Evolutionary conservation across 768 basidiomycete species (phyloP), one percentile per base, ranked within the genome.

Genomic region (Tubosaeta brunneosetosa): DNA sequence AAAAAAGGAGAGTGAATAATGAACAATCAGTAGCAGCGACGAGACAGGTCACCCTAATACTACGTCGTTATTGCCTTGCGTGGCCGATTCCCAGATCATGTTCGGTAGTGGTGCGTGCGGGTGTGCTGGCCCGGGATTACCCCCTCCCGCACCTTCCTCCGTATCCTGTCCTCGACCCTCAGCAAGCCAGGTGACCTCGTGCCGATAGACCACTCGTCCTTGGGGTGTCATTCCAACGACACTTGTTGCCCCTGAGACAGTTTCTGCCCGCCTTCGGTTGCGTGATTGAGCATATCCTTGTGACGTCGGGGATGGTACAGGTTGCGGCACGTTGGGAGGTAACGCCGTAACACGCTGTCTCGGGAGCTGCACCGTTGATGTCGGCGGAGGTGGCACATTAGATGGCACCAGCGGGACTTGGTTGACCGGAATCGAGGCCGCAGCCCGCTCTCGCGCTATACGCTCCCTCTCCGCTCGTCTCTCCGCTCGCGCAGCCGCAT

Each of bases 391-490:
- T 16, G 62, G 55, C 1, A 29, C 22, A 34, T 59, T 57, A 9
- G 55, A 57, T 8, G 61, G 32, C 2, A 48, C 44, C 19, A 59
- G 51, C 11, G 48, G 54, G 16, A 47, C 54, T 47, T 54, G 62
- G 36, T 51, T 44, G 12, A 52, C 43, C 12, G 65, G 36, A 41
- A 61, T 55, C 22, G 60, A 38, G 3, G 47, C 57, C 8, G 49
- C 44, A 4, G 56, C 67, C 27, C 67, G 56, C 49, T 68, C 67
- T 42, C 67, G 63, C 1, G 56, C 55, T 16, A 56, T 41, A 27
- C 65, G 66, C 45, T 75, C 74, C 36, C 74, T 71, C 51, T 73
- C 70, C 3, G 68, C 71, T 45, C 74, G 60, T 33, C 74, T 64
- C 50, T 76, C 74, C 25, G 61, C 56, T 12, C 67, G 59, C 38